Conservation (phyloP, 1,139 yeast genomes). For the Debaryomyces subglobosus region DNA sequence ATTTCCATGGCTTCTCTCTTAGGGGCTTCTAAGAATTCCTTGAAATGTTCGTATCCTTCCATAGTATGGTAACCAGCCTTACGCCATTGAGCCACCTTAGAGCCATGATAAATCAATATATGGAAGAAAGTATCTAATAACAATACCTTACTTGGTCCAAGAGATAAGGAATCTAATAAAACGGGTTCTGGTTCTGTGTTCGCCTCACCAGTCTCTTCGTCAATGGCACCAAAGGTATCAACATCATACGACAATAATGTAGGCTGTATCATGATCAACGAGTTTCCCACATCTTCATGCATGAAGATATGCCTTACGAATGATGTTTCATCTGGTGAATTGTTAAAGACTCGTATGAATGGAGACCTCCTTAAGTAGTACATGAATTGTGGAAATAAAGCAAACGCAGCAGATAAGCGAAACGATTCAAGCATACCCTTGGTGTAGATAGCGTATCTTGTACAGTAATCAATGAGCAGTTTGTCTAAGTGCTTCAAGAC, state of each 20-base stretch:
- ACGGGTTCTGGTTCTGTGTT: slow-evolving; percentile 81
- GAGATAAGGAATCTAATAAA: slow-evolving; percentile 88
- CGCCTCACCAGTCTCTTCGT: slow-evolving; percentile 42
- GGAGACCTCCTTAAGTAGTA: slow-evolving; percentile 74
- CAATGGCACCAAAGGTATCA: slow-evolving; percentile 48
- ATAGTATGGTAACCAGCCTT: slow-evolving; percentile 66
- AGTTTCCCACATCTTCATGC: slow-evolving; percentile 81
- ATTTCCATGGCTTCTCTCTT: slow-evolving; percentile 68
- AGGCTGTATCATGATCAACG: slow-evolving; percentile 97
- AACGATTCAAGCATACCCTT: slow-evolving; percentile 78
- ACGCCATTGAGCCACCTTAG: slow-evolving; percentile 71
- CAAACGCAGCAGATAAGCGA: slow-evolving; percentile 74
- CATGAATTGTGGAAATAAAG: slow-evolving; percentile 75
- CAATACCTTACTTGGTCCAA: slow-evolving; percentile 66
- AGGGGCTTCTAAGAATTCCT: slow-evolving; percentile 64
- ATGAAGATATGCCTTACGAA: slow-evolving; percentile 67
- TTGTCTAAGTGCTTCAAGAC: slow-evolving; percentile 87
- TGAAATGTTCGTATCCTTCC: slow-evolving; percentile 65
- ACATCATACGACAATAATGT: slow-evolving; percentile 74
- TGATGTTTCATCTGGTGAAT: slow-evolving; percentile 80
- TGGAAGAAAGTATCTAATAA: slow-evolving; percentile 95
- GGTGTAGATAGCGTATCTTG: slow-evolving; percentile 84
- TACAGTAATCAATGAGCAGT: slow-evolving; percentile 79
- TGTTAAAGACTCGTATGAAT: slow-evolving; percentile 69
- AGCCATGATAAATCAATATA: slow-evolving; percentile 70